Conservation (phyloP, 345 rosid genomes). For the Litchi chinensis region DNA sequence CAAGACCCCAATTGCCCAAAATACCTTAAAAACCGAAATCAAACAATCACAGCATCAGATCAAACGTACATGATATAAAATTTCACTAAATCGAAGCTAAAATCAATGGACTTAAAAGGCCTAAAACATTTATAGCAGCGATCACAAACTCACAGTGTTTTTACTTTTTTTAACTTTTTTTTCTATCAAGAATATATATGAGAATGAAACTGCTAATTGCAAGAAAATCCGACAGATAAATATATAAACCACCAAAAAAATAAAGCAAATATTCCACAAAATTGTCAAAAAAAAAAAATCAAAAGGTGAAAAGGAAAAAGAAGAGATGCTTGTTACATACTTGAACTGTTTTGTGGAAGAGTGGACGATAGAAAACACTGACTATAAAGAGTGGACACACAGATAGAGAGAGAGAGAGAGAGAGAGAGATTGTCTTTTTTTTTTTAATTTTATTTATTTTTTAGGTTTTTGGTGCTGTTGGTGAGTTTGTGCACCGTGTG, state of each 20-base stretch:
- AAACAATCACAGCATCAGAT: conserved; percentile 15
- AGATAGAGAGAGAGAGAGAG: neutral
- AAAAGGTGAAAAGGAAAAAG: neutral
- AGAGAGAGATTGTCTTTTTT: neutral
- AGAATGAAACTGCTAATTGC: conserved; percentile 15
- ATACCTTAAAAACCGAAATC: conserved; percentile 8
- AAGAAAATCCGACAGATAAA: neutral
- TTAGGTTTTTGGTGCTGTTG: neutral
- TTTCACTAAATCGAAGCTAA: neutral
- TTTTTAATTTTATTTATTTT: neutral
- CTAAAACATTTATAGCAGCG: conserved; percentile 1
- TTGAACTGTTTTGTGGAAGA: conserved; percentile 2
- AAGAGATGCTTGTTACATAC: conserved; percentile 29
- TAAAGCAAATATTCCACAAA: conserved; percentile 33
- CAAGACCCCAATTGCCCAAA: conserved; percentile 4
- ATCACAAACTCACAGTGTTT: conserved; percentile 13
- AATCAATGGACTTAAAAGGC: neutral
- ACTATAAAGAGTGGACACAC: conserved; percentile 8
- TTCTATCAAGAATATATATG: conserved; percentile 8
- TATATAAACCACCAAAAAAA: neutral
- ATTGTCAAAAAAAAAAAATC: neutral
- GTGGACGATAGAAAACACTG: neutral
- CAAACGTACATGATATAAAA: conserved; percentile 2
- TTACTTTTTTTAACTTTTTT: neutral
- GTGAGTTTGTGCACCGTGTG: neutral